These are phyloP conservation scores for Fonsecaea erecta DNA, from an alignment of 2,329 filamentous ascomycete genomes.

Conservation along the genomic window DNA sequence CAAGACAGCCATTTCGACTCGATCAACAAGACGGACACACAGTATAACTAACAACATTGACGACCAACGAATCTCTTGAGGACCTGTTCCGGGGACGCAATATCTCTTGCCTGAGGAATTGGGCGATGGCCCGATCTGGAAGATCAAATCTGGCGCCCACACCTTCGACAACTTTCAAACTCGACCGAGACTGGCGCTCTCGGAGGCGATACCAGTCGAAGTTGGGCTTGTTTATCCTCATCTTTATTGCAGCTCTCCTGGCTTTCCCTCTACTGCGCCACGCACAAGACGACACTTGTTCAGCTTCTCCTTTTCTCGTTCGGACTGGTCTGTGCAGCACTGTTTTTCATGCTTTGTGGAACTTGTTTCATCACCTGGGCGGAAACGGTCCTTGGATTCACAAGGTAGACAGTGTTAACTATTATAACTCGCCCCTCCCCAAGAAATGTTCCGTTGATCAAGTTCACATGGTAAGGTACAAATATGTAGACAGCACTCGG, in stretches of 20 bases:
- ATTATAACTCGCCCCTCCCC: slow-evolving; percentile 51
- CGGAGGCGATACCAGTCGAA: slow-evolving; percentile 7
- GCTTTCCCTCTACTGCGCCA: slow-evolving; percentile 11
- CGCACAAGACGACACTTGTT: slow-evolving; percentile 8
- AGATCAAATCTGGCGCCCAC: slow-evolving; percentile 5
- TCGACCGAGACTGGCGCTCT: not conserved
- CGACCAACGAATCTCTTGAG: not conserved
- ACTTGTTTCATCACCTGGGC: slow-evolving; percentile 59
- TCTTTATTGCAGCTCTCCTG: slow-evolving; percentile 15
- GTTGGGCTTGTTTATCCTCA: slow-evolving; percentile 12
- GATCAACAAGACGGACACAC: not conserved
- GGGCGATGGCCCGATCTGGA: not conserved
- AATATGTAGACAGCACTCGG: not conserved
- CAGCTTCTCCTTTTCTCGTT: slow-evolving; percentile 11
- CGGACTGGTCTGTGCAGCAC: slow-evolving; percentile 17
- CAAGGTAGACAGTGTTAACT: slow-evolving; percentile 50
- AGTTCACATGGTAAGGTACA: slow-evolving; percentile 60
- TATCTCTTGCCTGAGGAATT: not conserved
- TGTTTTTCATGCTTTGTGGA: slow-evolving; percentile 45
- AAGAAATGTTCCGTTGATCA: slow-evolving; percentile 58
- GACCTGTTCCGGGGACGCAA: not conserved
- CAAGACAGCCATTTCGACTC: not conserved
- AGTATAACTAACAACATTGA: not conserved
- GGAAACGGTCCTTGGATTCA: slow-evolving; percentile 62
- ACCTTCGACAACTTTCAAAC: slow-evolving; percentile 2